Base-by-base conservation (phyloP, 768 basidiomycete genomes). In the Collybia mongolica region DNA sequence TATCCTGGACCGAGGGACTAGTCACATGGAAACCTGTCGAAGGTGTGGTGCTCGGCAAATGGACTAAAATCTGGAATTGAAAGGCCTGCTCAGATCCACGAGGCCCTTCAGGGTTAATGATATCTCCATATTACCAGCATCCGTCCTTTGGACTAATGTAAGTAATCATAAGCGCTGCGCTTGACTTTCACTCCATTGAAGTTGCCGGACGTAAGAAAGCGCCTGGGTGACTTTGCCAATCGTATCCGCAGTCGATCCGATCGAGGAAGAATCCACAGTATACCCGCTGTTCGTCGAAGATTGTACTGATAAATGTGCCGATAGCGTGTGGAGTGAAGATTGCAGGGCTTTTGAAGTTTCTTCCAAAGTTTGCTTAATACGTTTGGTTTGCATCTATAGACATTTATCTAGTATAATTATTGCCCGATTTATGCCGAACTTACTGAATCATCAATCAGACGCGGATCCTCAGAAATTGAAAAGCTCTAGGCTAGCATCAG, bases 201-300 rank as follows among this genome's bases (percentile, higher is more conserved):
- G 66, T 48, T 81, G 74, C 51, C 76, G 80, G 46, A 88, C 76
- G 50, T 85, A 76, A 7, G 69, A 66, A 53, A 90, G 67, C 5
- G 88, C 86, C 51, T 79, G 75, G 1, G 80, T 73, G 6, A 86
- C 80, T 61, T 87, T 88, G 38, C 69, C 65, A 24, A 91, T 84
- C 1, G 85, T 79, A 54, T 89, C 86, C n/a, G 88, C 86, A 14
- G 79, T 80, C 40, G 69, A 65, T 36, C 74, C 77, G 43, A 91
- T 77, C 4, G 76, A 69, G 19, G 59, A 44, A 26, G 75, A 71
- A 59, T 89, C 84, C 46, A 72, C 38, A 17, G 72, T 48, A 35
- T 14, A 14, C 32, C 32, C 32, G 11, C 55, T 54, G 7, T 66
- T 58, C 26, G 63, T 64, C n/a, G 66, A 60, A 5, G 80, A 72